Percentiles rank a stretch among this genome's conserved stretches.
Evolutionary conservation across 2,329 filamentous ascomycete species (phyloP).

Genomic region (Trichoderma atroviride): DNA sequence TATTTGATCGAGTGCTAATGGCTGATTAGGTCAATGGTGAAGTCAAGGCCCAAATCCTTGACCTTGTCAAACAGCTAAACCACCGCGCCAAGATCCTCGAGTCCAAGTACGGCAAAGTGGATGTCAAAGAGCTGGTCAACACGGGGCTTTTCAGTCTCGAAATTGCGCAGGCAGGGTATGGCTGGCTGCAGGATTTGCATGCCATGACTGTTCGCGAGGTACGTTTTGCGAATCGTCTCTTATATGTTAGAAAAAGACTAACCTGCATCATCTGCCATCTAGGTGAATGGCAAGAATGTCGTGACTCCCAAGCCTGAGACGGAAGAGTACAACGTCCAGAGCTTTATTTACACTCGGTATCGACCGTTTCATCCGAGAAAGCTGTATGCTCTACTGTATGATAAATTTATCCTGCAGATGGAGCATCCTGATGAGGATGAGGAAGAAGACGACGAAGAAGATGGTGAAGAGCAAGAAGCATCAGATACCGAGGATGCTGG

Average conservation of each 20-base stretch:
- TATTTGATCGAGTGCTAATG: neutral
- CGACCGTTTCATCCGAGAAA: constrained; percentile 56
- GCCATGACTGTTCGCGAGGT: constrained; percentile 66
- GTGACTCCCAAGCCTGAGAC: constrained; percentile 71
- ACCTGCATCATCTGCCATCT: neutral
- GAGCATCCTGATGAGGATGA: constrained; percentile 45
- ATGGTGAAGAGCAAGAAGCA: constrained; percentile 33
- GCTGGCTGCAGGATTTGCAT: constrained; percentile 71
- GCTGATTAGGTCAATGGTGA: constrained; percentile 41
- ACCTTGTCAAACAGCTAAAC: constrained; percentile 64
- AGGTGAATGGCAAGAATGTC: constrained; percentile 53
- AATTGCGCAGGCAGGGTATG: constrained; percentile 64
- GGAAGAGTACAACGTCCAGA: constrained; percentile 71
- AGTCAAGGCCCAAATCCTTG: constrained; percentile 50
- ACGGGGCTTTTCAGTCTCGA: constrained; percentile 68
- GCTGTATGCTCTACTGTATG: constrained; percentile 49
- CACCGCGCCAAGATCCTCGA: constrained; percentile 67
- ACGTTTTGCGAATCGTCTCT: neutral
- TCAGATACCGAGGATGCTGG: constrained; percentile 22
- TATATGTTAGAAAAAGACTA: neutral
- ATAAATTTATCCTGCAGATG: constrained; percentile 56
- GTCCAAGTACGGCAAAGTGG: constrained; percentile 59
- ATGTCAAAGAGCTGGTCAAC: constrained; percentile 65
- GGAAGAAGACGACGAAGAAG: constrained; percentile 41
- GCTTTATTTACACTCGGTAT: constrained; percentile 67